Evolutionary conservation across 495 filamentous ascomycete species (phyloP).

Genomic region (Annulohypoxylon moriforme): DNA sequence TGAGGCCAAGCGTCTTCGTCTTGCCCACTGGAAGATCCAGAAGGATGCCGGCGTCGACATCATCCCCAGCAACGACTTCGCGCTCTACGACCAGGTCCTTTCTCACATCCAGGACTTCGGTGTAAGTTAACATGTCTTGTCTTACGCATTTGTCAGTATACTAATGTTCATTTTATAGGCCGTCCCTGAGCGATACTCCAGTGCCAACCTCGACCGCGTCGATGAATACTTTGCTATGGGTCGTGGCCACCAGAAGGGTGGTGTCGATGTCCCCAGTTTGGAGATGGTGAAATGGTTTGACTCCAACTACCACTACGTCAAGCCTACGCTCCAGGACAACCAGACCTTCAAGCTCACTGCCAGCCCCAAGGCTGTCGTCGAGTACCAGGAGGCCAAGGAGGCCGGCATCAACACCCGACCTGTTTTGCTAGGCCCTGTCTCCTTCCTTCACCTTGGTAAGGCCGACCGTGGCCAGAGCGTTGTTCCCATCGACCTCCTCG

Average conservation of each 20-base stretch:
- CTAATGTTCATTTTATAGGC: slow-evolving; percentile 62
- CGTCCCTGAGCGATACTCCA: slow-evolving; percentile 88
- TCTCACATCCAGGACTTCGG: slow-evolving; percentile 99
- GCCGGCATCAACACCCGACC: slow-evolving; percentile 92
- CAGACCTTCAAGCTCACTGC: slow-evolving; percentile 90
- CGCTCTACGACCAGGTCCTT: slow-evolving; percentile 97
- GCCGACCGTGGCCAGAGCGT: slow-evolving; percentile 93
- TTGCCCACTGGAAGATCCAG: slow-evolving; percentile 99
- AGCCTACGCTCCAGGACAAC: slow-evolving; percentile 95
- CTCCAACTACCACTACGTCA: slow-evolving; percentile 99
- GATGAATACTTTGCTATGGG: slow-evolving; percentile 99
- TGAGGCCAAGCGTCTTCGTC: slow-evolving; percentile 95
- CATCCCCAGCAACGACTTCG: slow-evolving; percentile 99
- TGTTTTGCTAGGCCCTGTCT: slow-evolving; percentile 93
- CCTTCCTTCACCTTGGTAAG: slow-evolving; percentile 96
- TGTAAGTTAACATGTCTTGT: slow-evolving; percentile 63
- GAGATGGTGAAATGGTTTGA: slow-evolving; percentile 99
- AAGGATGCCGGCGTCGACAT: slow-evolving; percentile 95
- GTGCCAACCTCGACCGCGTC: slow-evolving; percentile 82
- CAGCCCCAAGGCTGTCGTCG: slow-evolving; percentile 90
- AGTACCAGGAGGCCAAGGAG: slow-evolving; percentile 97
- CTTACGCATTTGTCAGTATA: slow-evolving; percentile 4
- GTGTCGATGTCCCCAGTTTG: slow-evolving; percentile 90
- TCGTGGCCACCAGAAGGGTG: slow-evolving; percentile 92
- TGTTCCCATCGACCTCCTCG: slow-evolving; percentile 89